A percentile compares a stretch with the other conserved stretches of the same genome.
These are phyloP conservation scores for Cercospora sp. DNA, from an alignment of 2,329 filamentous ascomycete genomes.

Conservation along the genomic window DNA sequence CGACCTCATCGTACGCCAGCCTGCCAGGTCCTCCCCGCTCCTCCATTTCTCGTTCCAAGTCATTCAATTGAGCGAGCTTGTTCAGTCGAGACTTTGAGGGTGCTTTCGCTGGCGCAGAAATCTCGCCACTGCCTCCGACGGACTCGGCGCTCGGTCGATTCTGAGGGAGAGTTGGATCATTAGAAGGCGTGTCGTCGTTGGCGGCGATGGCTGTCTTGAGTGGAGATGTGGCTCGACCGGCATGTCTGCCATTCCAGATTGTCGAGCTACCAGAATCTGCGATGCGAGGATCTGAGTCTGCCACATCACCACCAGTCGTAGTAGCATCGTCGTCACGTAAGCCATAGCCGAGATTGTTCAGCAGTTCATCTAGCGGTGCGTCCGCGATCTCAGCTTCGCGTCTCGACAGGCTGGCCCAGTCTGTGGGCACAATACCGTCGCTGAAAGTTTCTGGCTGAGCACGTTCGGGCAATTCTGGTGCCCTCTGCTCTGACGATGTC, in stretches of 20 bases:
- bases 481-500: not conserved
- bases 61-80: slow-evolving; percentile 56
- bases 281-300: not conserved
- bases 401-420: slow-evolving; percentile 34
- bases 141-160: slow-evolving; percentile 22
- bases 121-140: not conserved
- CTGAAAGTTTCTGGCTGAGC: not conserved
- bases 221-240: slow-evolving; percentile 14
- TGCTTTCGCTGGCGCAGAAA: not conserved
- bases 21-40: slow-evolving; percentile 76
- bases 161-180: slow-evolving; percentile 29
- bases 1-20: slow-evolving; percentile 78
- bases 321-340: slow-evolving; percentile 22
- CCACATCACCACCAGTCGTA: not conserved
- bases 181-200: slow-evolving; percentile 15
- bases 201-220: slow-evolving; percentile 6
- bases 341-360: slow-evolving; percentile 46
- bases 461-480: slow-evolving; percentile 15
- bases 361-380: slow-evolving; percentile 47
- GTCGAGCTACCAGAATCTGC: slow-evolving; percentile 12
- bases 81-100: slow-evolving; percentile 39
- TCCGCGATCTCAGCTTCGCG: slow-evolving; percentile 39
- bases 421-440: slow-evolving; percentile 34
- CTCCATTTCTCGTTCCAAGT: slow-evolving; percentile 67
- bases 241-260: slow-evolving; percentile 19